These are phyloP conservation scores for Irpex lacteus DNA, from an alignment of 1,284 basidiomycete genomes.

Conservation along the genomic window DNA sequence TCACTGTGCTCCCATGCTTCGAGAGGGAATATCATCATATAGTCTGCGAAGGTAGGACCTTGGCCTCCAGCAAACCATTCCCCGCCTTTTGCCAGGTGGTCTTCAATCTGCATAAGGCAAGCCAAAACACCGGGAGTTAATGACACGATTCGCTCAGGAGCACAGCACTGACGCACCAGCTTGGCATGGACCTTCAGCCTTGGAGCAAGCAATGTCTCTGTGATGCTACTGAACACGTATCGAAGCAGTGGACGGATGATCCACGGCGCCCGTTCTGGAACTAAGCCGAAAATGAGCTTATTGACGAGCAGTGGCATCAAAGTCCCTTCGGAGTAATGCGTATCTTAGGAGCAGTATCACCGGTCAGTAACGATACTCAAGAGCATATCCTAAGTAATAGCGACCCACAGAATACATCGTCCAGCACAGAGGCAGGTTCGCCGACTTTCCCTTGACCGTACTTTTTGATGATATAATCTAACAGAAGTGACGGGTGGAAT, in stretches of 20 bases:
- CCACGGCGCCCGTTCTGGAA: conserved; percentile 29
- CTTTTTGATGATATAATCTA: conserved; percentile 38
- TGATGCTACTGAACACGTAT: conserved; percentile 20
- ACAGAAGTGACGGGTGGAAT: conserved; percentile 10
- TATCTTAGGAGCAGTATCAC: conserved; percentile 20
- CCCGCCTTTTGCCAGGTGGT: conserved; percentile 24
- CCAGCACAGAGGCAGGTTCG: conserved; percentile 35
- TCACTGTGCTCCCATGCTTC: conserved; percentile 22
- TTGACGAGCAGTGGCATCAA: conserved; percentile 37
- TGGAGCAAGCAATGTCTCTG: conserved; percentile 20
- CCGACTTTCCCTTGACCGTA: conserved; percentile 39
- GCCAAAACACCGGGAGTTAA: neutral
- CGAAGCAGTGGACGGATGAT: conserved; percentile 31
- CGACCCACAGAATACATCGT: conserved; percentile 36
- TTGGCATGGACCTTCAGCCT: conserved; percentile 25
- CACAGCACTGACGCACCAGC: conserved; percentile 19
- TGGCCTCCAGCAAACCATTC: conserved; percentile 38
- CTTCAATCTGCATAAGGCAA: conserved; percentile 21
- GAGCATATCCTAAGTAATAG: conserved; percentile 1
- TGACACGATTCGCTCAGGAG: neutral
- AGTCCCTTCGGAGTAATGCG: conserved; percentile 39
- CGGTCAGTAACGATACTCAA: neutral
- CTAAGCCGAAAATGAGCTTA: conserved; percentile 28
- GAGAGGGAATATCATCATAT: conserved; percentile 36
- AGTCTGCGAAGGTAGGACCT: conserved; percentile 38